These are phyloP conservation scores for Sporothrix brasiliensis DNA, from an alignment of 2,329 filamentous ascomycete species.

Conservation along the genomic window DNA sequence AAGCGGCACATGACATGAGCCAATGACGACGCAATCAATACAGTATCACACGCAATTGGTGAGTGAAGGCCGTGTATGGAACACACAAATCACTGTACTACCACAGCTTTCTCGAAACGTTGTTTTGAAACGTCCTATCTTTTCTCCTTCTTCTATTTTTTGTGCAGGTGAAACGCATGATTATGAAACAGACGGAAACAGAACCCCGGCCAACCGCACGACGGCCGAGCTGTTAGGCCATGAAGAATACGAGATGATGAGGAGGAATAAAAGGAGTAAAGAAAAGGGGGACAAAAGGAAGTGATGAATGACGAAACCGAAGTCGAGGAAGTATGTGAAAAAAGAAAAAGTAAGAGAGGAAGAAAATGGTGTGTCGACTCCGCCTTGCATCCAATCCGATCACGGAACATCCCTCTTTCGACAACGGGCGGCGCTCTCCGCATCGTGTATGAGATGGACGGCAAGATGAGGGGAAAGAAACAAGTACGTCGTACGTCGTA, in stretches of 20 bases:
- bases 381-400: not conserved
- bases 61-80: no score
- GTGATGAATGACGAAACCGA: not conserved
- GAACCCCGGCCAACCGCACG: not conserved
- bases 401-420: not conserved
- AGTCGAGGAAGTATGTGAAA: not conserved
- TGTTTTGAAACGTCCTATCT: not conserved
- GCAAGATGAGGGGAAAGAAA: not conserved
- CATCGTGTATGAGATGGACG: not conserved
- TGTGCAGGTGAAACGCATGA: conserved; percentile 8
- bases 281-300: not conserved
- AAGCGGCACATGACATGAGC: no score
- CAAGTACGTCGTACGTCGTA: no score
- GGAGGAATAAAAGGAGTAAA: not conserved
- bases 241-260: not conserved
- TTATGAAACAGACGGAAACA: conserved; percentile 19
- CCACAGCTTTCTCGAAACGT: not conserved
- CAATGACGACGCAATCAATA: no score
- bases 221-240: not conserved
- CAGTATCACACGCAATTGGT: no score
- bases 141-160: not conserved
- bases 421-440: conserved; percentile 10
- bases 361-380: not conserved
- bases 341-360: not conserved
- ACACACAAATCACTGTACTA: no score